phyloP scores from a whole-genome alignment of 176 grass and related monocot genomes.

The Bolboschoenus planiculmis region DNA sequence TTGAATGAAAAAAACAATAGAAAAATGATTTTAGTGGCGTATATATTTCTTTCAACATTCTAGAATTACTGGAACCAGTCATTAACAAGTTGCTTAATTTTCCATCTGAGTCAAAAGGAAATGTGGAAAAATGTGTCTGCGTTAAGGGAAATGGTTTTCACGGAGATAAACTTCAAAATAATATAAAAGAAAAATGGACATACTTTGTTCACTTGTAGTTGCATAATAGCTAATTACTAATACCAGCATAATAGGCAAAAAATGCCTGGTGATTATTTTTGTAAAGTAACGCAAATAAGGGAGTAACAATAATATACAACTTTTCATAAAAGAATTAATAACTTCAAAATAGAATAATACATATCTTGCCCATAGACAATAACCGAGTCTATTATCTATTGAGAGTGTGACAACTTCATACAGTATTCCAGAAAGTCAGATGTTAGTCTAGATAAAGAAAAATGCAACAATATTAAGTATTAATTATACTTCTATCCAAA shows the following conservation, averaged over 20 bases:
- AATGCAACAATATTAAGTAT: not conserved
- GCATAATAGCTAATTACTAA: not conserved
- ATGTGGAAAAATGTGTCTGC: not conserved
- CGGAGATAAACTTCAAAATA: not conserved
- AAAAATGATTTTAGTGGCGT: not conserved
- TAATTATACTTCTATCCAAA: not conserved
- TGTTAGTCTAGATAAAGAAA: not conserved
- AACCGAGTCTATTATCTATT: too few relatives aligned
- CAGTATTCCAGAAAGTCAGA: not conserved
- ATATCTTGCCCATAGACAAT: too few relatives aligned
- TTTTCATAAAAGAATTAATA: too few relatives aligned
- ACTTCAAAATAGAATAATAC: too few relatives aligned
- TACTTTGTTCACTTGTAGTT: not conserved
- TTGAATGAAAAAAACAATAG: not conserved
- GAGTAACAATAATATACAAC: too few relatives aligned
- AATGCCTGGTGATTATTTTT: not conserved
- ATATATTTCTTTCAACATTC: not conserved
- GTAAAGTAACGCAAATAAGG: not conserved
- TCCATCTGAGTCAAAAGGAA: not conserved
- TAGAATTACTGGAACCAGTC: not conserved
- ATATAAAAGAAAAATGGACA: not conserved
- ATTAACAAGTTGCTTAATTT: not conserved
- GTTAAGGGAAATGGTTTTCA: not conserved
- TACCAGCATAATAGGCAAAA: not conserved
- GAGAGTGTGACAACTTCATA: not conserved